Conservation (phyloP, 2,329 filamentous ascomycete genomes). For the Fusarium brevicatenulatum region DNA sequence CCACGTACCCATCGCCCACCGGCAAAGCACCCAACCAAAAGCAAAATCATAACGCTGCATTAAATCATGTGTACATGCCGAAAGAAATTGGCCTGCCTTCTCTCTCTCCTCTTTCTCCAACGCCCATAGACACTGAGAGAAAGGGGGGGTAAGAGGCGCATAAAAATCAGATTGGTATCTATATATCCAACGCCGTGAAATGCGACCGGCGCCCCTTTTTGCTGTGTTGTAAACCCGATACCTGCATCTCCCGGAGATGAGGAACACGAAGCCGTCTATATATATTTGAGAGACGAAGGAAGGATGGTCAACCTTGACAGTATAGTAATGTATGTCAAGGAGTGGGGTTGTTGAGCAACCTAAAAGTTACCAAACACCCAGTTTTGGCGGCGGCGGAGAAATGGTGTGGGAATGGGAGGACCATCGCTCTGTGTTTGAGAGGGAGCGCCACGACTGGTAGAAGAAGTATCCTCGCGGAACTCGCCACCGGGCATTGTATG, state of each 20-base stretch:
- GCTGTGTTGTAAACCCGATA: slow-evolving; percentile 10
- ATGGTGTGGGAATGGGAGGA: slow-evolving; percentile 32
- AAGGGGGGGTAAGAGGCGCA: neutral
- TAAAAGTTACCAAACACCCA: slow-evolving; percentile 43
- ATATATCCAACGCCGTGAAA: slow-evolving; percentile 45
- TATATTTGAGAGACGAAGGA: slow-evolving; percentile 24
- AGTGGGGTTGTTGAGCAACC: neutral
- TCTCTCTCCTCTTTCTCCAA: neutral
- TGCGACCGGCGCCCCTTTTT: slow-evolving; percentile 38
- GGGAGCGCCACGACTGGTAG: slow-evolving; percentile 9
- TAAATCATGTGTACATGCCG: slow-evolving; percentile 28
- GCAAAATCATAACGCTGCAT: slow-evolving; percentile 22
- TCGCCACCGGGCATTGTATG: slow-evolving; percentile 37
- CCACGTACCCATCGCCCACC: slow-evolving; percentile 16
- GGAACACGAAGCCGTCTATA: slow-evolving; percentile 25
- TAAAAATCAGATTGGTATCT: slow-evolving; percentile 41
- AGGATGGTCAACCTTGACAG: slow-evolving; percentile 14
- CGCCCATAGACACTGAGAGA: slow-evolving; percentile 3
- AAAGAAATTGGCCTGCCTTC: slow-evolving; percentile 2
- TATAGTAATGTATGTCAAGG: slow-evolving; percentile 2
- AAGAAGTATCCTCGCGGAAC: slow-evolving; percentile 34
- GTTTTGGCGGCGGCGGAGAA: slow-evolving; percentile 38
- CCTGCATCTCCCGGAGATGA: slow-evolving; percentile 13
- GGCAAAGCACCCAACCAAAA: slow-evolving; percentile 25
- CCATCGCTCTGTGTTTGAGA: slow-evolving; percentile 13